These are phyloP conservation scores for Candida andamanensis DNA, from an alignment of 805 yeast genomes.

Conservation along the genomic window DNA sequence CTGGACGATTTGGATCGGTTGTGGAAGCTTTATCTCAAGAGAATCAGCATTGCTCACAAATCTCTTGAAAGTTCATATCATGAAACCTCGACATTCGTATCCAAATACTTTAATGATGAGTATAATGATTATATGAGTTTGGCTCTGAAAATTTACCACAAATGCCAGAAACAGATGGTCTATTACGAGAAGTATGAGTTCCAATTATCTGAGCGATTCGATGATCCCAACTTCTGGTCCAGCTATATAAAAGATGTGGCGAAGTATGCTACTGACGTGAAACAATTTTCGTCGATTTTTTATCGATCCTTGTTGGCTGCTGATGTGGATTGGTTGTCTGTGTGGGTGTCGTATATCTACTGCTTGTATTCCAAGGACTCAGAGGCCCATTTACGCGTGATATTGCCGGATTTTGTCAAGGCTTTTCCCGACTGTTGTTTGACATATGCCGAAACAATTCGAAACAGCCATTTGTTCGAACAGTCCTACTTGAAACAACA, in stretches of 20 bases:
- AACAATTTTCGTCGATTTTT: slow-evolving; percentile 19
- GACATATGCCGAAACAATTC: slow-evolving; percentile 23
- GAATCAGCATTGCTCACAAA: slow-evolving; percentile 38
- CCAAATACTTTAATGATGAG: slow-evolving; percentile 18
- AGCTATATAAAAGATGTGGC: slow-evolving; percentile 26
- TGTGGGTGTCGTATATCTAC: slow-evolving; percentile 28
- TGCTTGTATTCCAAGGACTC: slow-evolving; percentile 18
- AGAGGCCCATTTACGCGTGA: slow-evolving; percentile 5
- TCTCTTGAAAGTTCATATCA: slow-evolving; percentile 36
- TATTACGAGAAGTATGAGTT: slow-evolving; percentile 35
- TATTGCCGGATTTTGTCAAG: slow-evolving; percentile 18
- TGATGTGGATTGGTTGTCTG: slow-evolving; percentile 13
- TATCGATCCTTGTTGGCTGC: slow-evolving; percentile 21
- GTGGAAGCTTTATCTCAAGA: slow-evolving; percentile 19
- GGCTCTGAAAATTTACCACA: slow-evolving; percentile 27
- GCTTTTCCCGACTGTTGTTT: slow-evolving; percentile 19
- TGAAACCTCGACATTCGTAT: slow-evolving; percentile 36
- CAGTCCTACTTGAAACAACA: slow-evolving; percentile 6
- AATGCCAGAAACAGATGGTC: slow-evolving; percentile 21
- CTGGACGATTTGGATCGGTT: slow-evolving; percentile 15
- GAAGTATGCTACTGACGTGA: slow-evolving; percentile 13
- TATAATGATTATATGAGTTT: slow-evolving; percentile 33
- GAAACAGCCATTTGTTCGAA: slow-evolving; percentile 6
- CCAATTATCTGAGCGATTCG: slow-evolving; percentile 13
- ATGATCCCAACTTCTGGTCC: slow-evolving; percentile 22